Percentiles rank a stretch among this genome's conserved stretches.
phyloP scores from a whole-genome alignment of 2,329 filamentous ascomycete species.

The Ceratocystiopsis sp. region DNA sequence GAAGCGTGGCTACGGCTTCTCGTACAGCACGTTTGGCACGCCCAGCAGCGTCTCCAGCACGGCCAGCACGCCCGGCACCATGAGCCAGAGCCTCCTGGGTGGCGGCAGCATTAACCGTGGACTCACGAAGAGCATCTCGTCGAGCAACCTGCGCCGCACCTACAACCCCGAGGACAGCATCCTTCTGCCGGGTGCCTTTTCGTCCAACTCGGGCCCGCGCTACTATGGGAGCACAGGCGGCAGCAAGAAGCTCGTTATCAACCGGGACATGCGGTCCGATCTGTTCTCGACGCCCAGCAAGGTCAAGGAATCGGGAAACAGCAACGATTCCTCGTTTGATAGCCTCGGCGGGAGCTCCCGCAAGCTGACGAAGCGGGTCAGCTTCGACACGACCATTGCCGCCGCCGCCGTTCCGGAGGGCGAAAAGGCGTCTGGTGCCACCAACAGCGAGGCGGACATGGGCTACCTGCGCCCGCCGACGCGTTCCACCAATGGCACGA shows the following conservation, averaged over 20 bases:
- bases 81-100: conserved; percentile 48
- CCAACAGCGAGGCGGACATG: conserved; percentile 38
- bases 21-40: conserved; percentile 80
- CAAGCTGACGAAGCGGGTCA: conserved; percentile 70
- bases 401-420: conserved; percentile 17
- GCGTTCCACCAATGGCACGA: conserved; percentile 23
- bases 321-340: conserved; percentile 1
- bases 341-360: conserved; percentile 24
- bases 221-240: conserved; percentile 50
- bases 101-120: conserved; percentile 51
- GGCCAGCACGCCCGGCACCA: conserved; percentile 46
- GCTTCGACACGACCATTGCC: conserved; percentile 57
- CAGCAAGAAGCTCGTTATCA: conserved; percentile 86
- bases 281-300: conserved; percentile 45
- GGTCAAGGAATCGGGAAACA: conserved; percentile 21
- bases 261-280: conserved; percentile 65
- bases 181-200: conserved; percentile 70
- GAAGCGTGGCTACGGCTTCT: conserved; percentile 78
- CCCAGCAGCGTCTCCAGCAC: conserved; percentile 53
- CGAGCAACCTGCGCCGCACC: conserved; percentile 67
- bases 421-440: neutral
- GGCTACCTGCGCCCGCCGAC: conserved; percentile 39
- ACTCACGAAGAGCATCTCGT: conserved; percentile 75
- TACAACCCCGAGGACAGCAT: conserved; percentile 77
- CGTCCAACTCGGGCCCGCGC: conserved; percentile 45